Percentiles rank a stretch among this genome's conserved stretches.
Conservation (phyloP, 306 rosid genomes). For the Sindora glabra region DNA sequence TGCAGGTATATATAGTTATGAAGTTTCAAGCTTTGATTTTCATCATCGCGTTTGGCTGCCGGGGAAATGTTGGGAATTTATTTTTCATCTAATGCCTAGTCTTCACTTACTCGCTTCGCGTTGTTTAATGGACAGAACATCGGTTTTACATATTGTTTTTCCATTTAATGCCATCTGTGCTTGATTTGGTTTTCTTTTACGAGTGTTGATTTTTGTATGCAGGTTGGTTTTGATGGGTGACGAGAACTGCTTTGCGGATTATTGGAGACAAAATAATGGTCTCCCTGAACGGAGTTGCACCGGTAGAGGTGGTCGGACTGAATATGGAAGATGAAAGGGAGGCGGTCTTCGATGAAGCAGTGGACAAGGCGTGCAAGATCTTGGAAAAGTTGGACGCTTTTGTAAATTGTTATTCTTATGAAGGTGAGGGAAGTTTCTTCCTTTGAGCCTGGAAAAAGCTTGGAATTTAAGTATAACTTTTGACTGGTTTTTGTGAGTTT, state of each 20-base stretch:
- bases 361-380: constrained; percentile 46
- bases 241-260: constrained; percentile 23
- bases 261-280: constrained; percentile 24
- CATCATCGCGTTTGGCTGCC: background rate
- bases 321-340: constrained; percentile 54
- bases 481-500: too few relatives aligned
- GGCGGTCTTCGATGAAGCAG: constrained; percentile 43
- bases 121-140: too few relatives aligned
- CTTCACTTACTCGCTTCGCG: background rate
- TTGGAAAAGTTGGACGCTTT: constrained; percentile 70
- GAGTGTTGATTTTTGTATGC: background rate
- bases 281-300: constrained; percentile 18
- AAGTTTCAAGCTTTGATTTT: background rate
- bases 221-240: constrained; percentile 84
- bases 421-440: constrained; percentile 28
- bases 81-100: background rate
- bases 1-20: constrained; percentile 86
- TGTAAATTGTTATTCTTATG: constrained; percentile 58
- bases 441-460: background rate
- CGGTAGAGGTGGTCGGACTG: constrained; percentile 47
- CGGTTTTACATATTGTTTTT: too few relatives aligned
- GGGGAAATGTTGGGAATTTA: background rate
- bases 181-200: background rate
- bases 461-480: background rate
- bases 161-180: too few relatives aligned